Conservation (phyloP, 345 rosid species). For the Aegle marmelos region DNA sequence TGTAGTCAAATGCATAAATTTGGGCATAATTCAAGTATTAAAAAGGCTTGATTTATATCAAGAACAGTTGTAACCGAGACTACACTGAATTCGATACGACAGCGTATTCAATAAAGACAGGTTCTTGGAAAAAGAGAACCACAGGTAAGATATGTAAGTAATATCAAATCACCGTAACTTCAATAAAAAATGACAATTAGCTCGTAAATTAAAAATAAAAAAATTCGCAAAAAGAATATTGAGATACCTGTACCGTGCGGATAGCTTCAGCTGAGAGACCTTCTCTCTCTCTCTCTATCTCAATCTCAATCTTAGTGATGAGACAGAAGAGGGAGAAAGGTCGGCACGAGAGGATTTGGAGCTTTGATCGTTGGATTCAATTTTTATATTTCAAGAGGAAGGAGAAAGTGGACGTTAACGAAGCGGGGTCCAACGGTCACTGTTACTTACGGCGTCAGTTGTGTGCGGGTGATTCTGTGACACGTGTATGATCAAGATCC, state of each 20-base stretch:
- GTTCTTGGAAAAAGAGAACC: background rate
- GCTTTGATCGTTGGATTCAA: no score
- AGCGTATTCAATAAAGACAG: background rate
- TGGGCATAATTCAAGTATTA: background rate
- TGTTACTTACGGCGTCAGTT: background rate
- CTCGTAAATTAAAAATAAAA: no score
- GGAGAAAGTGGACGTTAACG: background rate
- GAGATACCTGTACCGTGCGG: background rate
- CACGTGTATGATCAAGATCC: background rate
- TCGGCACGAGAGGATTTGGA: background rate
- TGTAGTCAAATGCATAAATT: background rate
- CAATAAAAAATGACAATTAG: background rate
- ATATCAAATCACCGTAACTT: background rate
- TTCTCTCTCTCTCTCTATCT: background rate
- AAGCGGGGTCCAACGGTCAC: background rate
- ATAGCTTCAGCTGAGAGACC: background rate
- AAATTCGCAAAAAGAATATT: background rate
- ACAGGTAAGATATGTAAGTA: background rate
- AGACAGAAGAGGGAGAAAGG: constrained; percentile 1
- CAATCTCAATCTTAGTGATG: no score
- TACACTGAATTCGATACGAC: background rate
- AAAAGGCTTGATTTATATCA: background rate
- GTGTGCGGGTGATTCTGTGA: background rate
- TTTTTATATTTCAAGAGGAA: background rate
- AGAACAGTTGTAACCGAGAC: background rate